A percentile compares a stretch with the other conserved stretches of the same genome.
Conservation (phyloP, 2,329 filamentous ascomycete species). For the Colletotrichum brevisporum region DNA sequence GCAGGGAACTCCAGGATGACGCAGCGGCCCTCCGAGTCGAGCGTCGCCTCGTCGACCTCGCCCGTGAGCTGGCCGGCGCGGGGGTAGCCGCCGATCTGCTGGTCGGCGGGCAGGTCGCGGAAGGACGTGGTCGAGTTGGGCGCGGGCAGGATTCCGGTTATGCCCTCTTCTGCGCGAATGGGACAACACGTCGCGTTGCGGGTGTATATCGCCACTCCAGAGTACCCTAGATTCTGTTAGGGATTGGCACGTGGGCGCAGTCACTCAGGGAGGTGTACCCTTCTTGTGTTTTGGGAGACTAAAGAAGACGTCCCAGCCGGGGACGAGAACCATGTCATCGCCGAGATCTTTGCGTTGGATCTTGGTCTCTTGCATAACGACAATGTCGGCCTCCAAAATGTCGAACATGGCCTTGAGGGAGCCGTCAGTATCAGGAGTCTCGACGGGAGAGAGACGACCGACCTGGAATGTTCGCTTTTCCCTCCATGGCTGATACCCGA, state of each 20-base stretch:
- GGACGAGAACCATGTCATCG: constrained; percentile 96
- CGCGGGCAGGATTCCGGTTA: constrained; percentile 83
- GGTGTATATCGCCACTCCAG: constrained; percentile 95
- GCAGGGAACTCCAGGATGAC: constrained; percentile 93
- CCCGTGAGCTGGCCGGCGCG: constrained; percentile 75
- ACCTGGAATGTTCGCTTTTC: constrained; percentile 79
- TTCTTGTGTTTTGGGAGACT: constrained; percentile 95
- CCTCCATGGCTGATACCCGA: constrained; percentile 87
- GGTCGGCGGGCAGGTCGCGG: constrained; percentile 78
- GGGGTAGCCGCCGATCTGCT: constrained; percentile 93
- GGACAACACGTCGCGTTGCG: constrained; percentile 88
- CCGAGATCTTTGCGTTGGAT: constrained; percentile 92
- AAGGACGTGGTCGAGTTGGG: constrained; percentile 80
- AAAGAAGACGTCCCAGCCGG: constrained; percentile 97
- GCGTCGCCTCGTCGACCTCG: constrained; percentile 75
- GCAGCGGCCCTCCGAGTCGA: constrained; percentile 94
- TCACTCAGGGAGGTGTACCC: constrained; percentile 63
- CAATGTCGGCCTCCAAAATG: constrained; percentile 90
- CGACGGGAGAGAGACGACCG: constrained; percentile 26
- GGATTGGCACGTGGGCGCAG: neutral
- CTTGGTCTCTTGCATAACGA: constrained; percentile 96
- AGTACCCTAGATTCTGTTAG: constrained; percentile 77
- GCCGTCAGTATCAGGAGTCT: neutral
- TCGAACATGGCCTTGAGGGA: constrained; percentile 88
- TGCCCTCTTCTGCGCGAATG: constrained; percentile 92